These are phyloP conservation scores for Saturnispora halmiae DNA, from an alignment of 805 yeast species.

Conservation along the genomic window DNA sequence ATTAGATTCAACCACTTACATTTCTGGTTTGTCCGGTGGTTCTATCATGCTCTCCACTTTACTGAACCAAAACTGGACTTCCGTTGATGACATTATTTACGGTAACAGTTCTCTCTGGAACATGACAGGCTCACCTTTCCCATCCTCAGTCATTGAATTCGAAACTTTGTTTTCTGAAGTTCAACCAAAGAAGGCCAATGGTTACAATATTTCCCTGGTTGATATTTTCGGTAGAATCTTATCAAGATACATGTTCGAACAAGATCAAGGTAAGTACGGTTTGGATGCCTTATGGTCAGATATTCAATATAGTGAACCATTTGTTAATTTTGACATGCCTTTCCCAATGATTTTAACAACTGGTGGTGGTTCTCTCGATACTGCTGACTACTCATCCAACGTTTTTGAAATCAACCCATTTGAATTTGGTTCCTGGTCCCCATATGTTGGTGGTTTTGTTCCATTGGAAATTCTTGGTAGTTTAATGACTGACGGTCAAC, in stretches of 20 bases:
- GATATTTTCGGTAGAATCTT: slow-evolving; percentile 69
- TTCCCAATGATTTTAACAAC: slow-evolving; percentile 56
- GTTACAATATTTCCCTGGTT: slow-evolving; percentile 51
- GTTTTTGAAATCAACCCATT: slow-evolving; percentile 51
- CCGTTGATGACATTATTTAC: slow-evolving; percentile 46
- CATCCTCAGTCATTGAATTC: slow-evolving; percentile 43
- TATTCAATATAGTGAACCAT: slow-evolving; percentile 47
- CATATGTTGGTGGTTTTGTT: slow-evolving; percentile 51
- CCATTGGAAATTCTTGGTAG: slow-evolving; percentile 63
- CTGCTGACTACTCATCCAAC: slow-evolving; percentile 50
- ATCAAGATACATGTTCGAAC: slow-evolving; percentile 55
- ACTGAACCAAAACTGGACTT: slow-evolving; percentile 57
- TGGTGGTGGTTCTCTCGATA: slow-evolving; percentile 43
- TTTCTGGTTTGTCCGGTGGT: slow-evolving; percentile 75
- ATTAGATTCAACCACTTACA: slow-evolving; percentile 59
- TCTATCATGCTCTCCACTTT: slow-evolving; percentile 66
- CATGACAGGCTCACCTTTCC: slow-evolving; percentile 47
- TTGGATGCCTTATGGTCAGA: slow-evolving; percentile 48
- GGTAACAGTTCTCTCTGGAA: slow-evolving; percentile 48
- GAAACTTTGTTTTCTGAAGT: slow-evolving; percentile 41
- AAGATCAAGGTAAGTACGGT: slow-evolving; percentile 45
- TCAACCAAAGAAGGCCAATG: slow-evolving; percentile 41
- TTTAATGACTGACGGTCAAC: slow-evolving; percentile 45
- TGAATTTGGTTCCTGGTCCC: slow-evolving; percentile 83
- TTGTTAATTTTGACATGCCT: slow-evolving; percentile 53